These are phyloP conservation scores for Arthrobotrys conoides DNA, from an alignment of 2,329 filamentous ascomycete species.

Conservation along the genomic window DNA sequence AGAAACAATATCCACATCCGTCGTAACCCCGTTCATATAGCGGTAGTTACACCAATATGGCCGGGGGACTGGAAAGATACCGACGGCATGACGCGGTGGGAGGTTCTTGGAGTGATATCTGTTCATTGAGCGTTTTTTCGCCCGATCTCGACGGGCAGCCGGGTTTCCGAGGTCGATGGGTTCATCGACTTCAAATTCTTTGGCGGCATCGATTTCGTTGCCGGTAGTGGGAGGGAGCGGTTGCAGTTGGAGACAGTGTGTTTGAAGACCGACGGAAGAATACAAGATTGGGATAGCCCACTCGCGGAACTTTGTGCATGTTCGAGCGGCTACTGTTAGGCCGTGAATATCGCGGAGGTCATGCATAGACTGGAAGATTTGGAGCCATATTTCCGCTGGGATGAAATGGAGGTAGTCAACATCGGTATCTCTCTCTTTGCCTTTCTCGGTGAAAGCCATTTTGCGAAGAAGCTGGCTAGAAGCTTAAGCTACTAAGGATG, in stretches of 20 bases:
- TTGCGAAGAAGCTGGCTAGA: background rate
- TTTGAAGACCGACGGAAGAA: slow-evolving; percentile 57
- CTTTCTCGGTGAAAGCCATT: slow-evolving; percentile 45
- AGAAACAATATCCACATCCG: slow-evolving; percentile 54
- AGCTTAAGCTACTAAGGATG: background rate
- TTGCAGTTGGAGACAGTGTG: slow-evolving; percentile 56
- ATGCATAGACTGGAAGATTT: slow-evolving; percentile 59
- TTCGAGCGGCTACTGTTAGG: slow-evolving; percentile 50
- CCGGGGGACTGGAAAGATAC: slow-evolving; percentile 54
- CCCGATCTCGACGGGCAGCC: slow-evolving; percentile 30
- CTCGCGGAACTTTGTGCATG: slow-evolving; percentile 51
- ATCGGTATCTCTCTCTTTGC: slow-evolving; percentile 38
- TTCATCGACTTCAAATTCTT: slow-evolving; percentile 28
- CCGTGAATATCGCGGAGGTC: slow-evolving; percentile 56
- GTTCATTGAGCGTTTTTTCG: slow-evolving; percentile 47
- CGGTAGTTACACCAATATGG: slow-evolving; percentile 60
- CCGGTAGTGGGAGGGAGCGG: slow-evolving; percentile 46
- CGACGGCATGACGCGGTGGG: slow-evolving; percentile 50
- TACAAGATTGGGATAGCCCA: slow-evolving; percentile 55
- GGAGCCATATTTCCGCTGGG: slow-evolving; percentile 57
- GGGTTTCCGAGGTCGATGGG: slow-evolving; percentile 36
- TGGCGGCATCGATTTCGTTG: slow-evolving; percentile 42
- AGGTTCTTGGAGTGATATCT: slow-evolving; percentile 43
- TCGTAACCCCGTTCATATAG: slow-evolving; percentile 55
- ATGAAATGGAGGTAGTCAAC: slow-evolving; percentile 55